A percentile compares a stretch with the other conserved stretches of the same genome.
Conservation (phyloP, 2,329 filamentous ascomycete species). For the Colletotrichum navitas region DNA sequence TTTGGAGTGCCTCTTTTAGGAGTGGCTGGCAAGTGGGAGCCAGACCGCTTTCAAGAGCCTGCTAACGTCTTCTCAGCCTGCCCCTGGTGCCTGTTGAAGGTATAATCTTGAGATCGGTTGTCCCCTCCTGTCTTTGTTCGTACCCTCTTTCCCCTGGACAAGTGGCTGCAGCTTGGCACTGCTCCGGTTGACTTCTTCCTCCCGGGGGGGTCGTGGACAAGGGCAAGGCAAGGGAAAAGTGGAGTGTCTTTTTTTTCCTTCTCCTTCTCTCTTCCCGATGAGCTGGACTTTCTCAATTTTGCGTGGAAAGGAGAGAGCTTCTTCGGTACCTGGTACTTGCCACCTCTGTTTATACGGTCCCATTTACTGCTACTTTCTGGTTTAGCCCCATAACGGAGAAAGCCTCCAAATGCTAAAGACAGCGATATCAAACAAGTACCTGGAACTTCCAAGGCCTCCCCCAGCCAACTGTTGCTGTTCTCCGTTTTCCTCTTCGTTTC, state of each 20-base stretch:
- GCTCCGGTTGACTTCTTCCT: slow-evolving; percentile 11
- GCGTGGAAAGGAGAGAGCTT: not conserved
- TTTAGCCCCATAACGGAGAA: not conserved
- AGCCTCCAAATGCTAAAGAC: not conserved
- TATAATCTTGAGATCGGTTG: not conserved
- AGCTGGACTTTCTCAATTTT: not conserved
- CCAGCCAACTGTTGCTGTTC: slow-evolving; percentile 8
- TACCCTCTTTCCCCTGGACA: not conserved
- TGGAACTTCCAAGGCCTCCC: slow-evolving; percentile 3
- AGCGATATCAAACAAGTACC: not conserved
- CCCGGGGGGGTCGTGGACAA: slow-evolving; percentile 8
- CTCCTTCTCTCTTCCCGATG: not conserved
- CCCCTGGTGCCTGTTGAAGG: not conserved
- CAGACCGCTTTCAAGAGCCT: not conserved
- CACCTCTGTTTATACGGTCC: not conserved
- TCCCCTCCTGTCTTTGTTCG: not conserved
- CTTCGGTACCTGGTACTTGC: slow-evolving; percentile 1
- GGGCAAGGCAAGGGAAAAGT: slow-evolving; percentile 12
- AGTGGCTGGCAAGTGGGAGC: not conserved
- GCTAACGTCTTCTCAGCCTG: not conserved
- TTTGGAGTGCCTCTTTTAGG: not conserved
- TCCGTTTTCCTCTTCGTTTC: not conserved
- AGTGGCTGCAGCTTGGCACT: not conserved
- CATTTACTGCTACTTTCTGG: not conserved
- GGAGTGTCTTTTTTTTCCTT: slow-evolving; percentile 6